These are phyloP conservation scores for Fusarium goolgardi DNA, from an alignment of 2,329 filamentous ascomycete genomes.

Conservation along the genomic window DNA sequence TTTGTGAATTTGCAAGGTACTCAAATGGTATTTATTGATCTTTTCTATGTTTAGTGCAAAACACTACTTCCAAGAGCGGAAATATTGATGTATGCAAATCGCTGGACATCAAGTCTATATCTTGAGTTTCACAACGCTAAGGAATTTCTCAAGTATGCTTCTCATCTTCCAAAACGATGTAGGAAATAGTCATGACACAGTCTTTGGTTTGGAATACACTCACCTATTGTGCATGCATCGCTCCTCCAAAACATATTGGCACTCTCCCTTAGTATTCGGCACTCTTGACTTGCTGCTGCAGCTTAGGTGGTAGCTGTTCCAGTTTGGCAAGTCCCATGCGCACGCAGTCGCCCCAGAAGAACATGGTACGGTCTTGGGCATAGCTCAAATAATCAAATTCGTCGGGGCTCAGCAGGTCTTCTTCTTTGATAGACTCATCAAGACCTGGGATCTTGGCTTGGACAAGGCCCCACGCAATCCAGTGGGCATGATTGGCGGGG, in stretches of 20 bases:
- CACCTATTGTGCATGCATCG: conserved; percentile 11
- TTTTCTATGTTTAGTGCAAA: not conserved
- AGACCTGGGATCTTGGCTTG: conserved; percentile 88
- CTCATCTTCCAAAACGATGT: not conserved
- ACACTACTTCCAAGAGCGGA: not conserved
- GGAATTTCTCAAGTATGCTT: not conserved
- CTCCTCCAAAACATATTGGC: not conserved
- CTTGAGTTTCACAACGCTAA: not conserved
- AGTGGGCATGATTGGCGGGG: conserved; percentile 85
- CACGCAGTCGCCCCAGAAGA: conserved; percentile 94
- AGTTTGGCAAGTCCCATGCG: conserved; percentile 77
- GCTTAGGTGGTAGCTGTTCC: conserved; percentile 79
- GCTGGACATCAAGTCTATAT: not conserved
- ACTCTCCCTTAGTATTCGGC: conserved; percentile 67
- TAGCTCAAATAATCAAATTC: conserved; percentile 96
- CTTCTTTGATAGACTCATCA: conserved; percentile 58
- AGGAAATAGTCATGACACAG: not conserved
- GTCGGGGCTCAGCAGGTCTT: conserved; percentile 56
- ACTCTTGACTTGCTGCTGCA: conserved; percentile 74
- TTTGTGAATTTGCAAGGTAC: not conserved
- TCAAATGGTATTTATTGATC: not conserved
- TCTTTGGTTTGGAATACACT: conserved; percentile 13
- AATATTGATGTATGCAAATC: not conserved
- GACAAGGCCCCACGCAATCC: conserved; percentile 96
- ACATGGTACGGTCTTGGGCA: conserved; percentile 87